Conservation (phyloP, 371 early-diverging fungal species). For the Syncephalastrum sp. region DNA sequence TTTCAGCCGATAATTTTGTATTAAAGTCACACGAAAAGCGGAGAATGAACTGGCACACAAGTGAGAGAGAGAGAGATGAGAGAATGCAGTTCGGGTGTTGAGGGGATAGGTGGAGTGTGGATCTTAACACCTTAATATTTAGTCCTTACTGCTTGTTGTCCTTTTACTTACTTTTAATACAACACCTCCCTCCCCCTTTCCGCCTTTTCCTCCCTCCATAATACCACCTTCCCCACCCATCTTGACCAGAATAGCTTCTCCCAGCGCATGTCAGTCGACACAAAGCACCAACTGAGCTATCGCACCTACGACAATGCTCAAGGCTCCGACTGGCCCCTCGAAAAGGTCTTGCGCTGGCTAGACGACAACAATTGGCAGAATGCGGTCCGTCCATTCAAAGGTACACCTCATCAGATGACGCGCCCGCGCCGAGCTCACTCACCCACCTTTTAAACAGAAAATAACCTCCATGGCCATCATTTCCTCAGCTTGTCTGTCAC, state of each 20-base stretch:
- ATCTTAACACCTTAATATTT: too few species aligned
- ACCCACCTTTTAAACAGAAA: conserved; percentile 4
- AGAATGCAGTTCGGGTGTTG: background rate
- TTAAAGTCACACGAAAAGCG: background rate
- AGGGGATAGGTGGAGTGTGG: too few species aligned
- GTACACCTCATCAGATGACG: conserved; percentile 4
- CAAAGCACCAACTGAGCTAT: conserved; percentile 11
- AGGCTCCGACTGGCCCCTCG: conserved; percentile 20
- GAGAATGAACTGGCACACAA: conserved; percentile 2
- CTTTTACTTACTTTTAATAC: too few species aligned
- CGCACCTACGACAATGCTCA: conserved; percentile 5
- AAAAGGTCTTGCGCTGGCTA: conserved; percentile 22
- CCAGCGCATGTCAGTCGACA: conserved; percentile 17
- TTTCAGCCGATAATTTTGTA: conserved; percentile 1
- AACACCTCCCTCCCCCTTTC: too few species aligned
- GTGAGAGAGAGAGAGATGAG: conserved; percentile 2
- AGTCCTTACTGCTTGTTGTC: too few species aligned
- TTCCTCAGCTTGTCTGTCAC: conserved; percentile 16
- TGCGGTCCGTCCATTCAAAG: conserved; percentile 14
- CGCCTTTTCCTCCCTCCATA: too few species aligned
- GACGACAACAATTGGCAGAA: conserved; percentile 18
- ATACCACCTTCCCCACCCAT: too few species aligned
- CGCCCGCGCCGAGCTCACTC: background rate
- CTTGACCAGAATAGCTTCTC: too few species aligned
- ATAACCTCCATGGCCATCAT: conserved; percentile 19